A percentile compares a stretch with the other conserved stretches of the same genome.
phyloP scores from a whole-genome alignment of 148 eudicot genomes.

The Tetragonia tetragonoides region DNA sequence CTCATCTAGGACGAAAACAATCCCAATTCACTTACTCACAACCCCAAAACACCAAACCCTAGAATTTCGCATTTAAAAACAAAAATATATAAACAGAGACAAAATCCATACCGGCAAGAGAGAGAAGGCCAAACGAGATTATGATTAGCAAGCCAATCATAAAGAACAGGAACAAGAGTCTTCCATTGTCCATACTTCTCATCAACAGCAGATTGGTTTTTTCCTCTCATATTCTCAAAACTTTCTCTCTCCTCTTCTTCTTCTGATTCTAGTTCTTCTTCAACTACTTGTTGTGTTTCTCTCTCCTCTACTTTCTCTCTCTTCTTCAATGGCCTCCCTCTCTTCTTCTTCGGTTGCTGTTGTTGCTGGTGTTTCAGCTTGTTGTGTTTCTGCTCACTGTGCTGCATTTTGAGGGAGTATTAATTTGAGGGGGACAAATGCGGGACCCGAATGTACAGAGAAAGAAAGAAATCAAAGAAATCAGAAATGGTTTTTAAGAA shows the following conservation, averaged over 20 bases:
- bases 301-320: slow-evolving; percentile 22
- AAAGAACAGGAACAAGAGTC: slow-evolving; percentile 76
- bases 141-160: slow-evolving; percentile 93
- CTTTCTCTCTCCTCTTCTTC: slow-evolving; percentile 32
- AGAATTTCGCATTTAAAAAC: slow-evolving; percentile 32
- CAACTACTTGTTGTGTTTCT: slow-evolving; percentile 22
- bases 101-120: slow-evolving; percentile 70
- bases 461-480: too few relatives aligned
- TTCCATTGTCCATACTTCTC: slow-evolving; percentile 89
- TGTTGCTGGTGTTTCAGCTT: not conserved
- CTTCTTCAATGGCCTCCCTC: too few relatives aligned
- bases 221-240: slow-evolving; percentile 48
- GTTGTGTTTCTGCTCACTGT: not conserved
- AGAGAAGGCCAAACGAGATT: slow-evolving; percentile 96
- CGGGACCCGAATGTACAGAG: not conserved
- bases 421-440: not conserved
- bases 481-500: too few relatives aligned
- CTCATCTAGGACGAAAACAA: not conserved
- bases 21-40: not conserved
- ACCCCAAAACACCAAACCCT: slow-evolving; percentile 49
- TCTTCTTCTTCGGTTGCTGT: not conserved
- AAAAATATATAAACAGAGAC: slow-evolving; percentile 41
- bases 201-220: slow-evolving; percentile 53
- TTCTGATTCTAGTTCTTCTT: slow-evolving; percentile 26
- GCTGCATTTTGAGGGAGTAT: not conserved